Evolutionary conservation across 352 stramenopile species (phyloP), one percentile per base, ranked within the genome.

Genomic region (Globisporangium polare): DNA sequence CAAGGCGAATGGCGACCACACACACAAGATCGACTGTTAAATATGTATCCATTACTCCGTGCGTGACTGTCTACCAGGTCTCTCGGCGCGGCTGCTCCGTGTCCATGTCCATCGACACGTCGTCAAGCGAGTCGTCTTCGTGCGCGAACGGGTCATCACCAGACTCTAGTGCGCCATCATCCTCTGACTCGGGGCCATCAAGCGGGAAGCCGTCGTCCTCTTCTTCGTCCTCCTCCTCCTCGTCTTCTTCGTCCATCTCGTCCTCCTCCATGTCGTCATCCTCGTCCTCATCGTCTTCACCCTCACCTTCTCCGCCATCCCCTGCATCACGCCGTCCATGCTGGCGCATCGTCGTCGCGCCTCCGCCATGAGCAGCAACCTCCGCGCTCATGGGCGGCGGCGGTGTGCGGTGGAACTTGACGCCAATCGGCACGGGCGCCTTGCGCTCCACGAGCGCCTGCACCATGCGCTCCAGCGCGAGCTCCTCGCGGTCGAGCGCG

Each of bases 401-500:
- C 42, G 29, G 43, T 50, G 72, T 50, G 18, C 72, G 75, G 41
- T 88, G 74, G 58, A 86, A 89, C 51, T 82, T 82, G 39, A 86
- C 69, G 18, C 80, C 80, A 17, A 88, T 88, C 1, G 80, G 80
- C n/a, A 66, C 51, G 0, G 78, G 59, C 17, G 75, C 80, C 46
- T 66, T 63, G 6, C 78, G 76, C 39, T 82, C 71, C 33, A 90
- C 80, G 18, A 88, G 60, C 56, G 73, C 62, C 31, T 76, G 77
- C 37, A 89, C 65, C 29, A 71, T 83, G 0, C 58, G 70, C 66
- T 84, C 75, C 24, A 90, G 59, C 27, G 75, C 75, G 51, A 68
- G 63, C 58, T 90, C 81, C 57, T 89, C 74, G 13, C 69, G 70
- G 33, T 90, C 81, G 17, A 90, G 61, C 35, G 82, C 77, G 15